Conservation (phyloP, 768 basidiomycete genomes). For the Rhodotorula diobovata region DNA sequence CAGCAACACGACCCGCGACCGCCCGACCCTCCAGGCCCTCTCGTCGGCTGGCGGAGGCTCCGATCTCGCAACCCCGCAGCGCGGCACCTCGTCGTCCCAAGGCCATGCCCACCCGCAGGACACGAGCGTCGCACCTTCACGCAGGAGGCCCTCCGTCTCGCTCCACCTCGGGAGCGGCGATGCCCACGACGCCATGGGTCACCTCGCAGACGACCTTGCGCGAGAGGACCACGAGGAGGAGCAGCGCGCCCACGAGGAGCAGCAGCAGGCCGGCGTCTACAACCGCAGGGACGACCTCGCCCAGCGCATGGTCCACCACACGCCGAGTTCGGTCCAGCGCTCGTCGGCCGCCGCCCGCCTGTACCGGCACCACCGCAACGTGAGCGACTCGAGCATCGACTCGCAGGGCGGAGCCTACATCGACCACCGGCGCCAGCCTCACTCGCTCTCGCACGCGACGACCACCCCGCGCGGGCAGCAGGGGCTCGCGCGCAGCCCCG, state of each 20-base stretch:
- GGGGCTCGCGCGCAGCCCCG: conserved; percentile 1
- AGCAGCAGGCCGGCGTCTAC: neutral
- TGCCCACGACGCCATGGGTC: conserved; percentile 29
- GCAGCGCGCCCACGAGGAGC: conserved; percentile 4
- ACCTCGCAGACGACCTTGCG: conserved; percentile 38
- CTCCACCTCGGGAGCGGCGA: conserved; percentile 6
- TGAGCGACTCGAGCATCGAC: conserved; percentile 44
- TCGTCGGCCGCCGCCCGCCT: conserved; percentile 36
- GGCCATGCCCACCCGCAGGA: neutral
- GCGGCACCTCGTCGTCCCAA: neutral
- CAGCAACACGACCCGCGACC: conserved; percentile 22
- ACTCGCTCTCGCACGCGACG: conserved; percentile 30
- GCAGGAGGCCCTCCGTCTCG: conserved; percentile 15
- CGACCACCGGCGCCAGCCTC: conserved; percentile 42
- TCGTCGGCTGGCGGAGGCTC: neutral
- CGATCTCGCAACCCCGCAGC: neutral
- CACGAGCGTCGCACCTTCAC: neutral
- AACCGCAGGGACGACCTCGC: neutral
- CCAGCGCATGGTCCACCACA: neutral
- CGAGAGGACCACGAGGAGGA: conserved; percentile 31
- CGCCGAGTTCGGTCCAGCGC: conserved; percentile 4
- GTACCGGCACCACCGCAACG: conserved; percentile 42
- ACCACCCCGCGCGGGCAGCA: conserved; percentile 6
- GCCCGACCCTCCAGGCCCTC: neutral
- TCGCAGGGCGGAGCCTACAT: conserved; percentile 43